A percentile compares a stretch with the other conserved stretches of the same genome.
Conservation (phyloP, 495 filamentous ascomycete species). For the Neurospora sp. region DNA sequence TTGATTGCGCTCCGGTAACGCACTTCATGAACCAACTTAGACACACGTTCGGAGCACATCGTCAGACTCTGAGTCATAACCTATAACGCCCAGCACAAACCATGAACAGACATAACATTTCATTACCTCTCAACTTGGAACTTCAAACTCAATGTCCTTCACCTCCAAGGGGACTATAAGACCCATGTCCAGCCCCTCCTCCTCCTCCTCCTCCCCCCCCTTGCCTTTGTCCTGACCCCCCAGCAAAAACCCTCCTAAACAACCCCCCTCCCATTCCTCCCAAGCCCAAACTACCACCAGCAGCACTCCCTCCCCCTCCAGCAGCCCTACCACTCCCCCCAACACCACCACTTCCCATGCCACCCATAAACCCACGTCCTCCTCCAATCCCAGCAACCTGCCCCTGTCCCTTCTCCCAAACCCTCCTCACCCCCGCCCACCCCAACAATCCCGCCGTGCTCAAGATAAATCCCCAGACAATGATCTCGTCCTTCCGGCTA, state of each 20-base stretch:
- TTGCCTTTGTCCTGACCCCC: not conserved
- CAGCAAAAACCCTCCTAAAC: not conserved
- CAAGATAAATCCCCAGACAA: constrained; percentile 87
- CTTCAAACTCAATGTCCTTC: not conserved
- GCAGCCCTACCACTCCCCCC: not conserved
- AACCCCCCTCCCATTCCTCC: not conserved
- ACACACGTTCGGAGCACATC: not conserved
- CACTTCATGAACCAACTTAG: not conserved
- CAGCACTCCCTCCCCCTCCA: too few relatives aligned
- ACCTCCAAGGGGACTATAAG: constrained; percentile 14
- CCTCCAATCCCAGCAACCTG: not conserved
- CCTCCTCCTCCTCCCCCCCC: not conserved
- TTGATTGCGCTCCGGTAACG: not conserved
- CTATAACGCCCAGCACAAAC: not conserved
- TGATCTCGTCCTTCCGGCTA: constrained; percentile 76
- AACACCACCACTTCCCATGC: not conserved
- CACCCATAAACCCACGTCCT: not conserved
- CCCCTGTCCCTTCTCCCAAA: constrained; percentile 43
- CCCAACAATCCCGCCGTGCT: constrained; percentile 72
- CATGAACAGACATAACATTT: not conserved
- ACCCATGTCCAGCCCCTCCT: not conserved
- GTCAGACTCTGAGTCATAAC: not conserved
- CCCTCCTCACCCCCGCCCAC: constrained; percentile 58
- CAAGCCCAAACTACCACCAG: not conserved
- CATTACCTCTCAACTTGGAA: not conserved